A percentile compares a stretch with the other conserved stretches of the same genome.
Evolutionary conservation across 352 stramenopile genomes (phyloP).

Genomic region (Pythium insidiosum): DNA sequence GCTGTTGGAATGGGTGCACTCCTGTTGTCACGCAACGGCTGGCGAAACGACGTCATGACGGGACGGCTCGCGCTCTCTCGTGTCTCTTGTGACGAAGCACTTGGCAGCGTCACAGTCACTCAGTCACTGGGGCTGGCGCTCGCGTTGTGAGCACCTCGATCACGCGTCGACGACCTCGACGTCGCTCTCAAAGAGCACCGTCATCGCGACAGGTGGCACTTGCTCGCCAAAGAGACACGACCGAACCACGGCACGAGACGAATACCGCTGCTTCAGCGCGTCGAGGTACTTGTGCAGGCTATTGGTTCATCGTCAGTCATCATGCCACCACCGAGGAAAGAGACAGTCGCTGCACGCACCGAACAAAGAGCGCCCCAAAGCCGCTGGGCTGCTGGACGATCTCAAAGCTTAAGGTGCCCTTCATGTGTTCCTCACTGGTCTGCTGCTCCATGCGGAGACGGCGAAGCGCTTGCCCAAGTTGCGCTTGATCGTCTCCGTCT

Average conservation of each 20-base stretch:
- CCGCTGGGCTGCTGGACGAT: constrained; percentile 2
- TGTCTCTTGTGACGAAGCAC: no score
- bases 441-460: not conserved
- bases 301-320: no score
- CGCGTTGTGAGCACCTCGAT: no score
- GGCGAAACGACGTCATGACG: no score
- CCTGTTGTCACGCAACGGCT: no score
- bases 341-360: not conserved
- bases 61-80: no score
- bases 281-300: constrained; percentile 9
- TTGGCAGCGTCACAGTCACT: no score
- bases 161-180: no score
- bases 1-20: no score
- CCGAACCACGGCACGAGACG: constrained; percentile 5
- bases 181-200: no score
- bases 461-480: constrained; percentile 4
- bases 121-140: no score
- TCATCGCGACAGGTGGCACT: constrained; percentile 3
- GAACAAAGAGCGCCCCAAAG: constrained; percentile 3
- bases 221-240: constrained; percentile 12
- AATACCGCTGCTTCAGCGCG: constrained; percentile 5
- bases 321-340: no score
- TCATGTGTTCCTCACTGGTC: not conserved
- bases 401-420: constrained; percentile 1
- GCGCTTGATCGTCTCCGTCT: constrained; percentile 6